Evolutionary conservation across 2,329 filamentous ascomycete species (phyloP).

Genomic region (Herpotrichia juniperi): DNA sequence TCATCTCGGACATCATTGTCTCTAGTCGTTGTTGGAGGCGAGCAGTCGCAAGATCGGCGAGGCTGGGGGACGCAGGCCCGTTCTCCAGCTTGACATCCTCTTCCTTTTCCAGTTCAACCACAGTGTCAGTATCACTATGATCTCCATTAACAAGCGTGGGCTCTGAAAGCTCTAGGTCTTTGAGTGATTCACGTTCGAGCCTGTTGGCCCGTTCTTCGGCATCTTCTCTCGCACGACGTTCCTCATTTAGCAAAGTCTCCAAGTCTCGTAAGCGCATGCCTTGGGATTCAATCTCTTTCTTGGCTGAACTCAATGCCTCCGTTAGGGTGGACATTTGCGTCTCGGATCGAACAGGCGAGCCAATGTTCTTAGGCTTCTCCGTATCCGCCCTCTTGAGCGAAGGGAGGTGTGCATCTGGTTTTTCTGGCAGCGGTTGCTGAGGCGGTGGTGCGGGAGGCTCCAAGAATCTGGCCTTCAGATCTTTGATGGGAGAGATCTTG

Average conservation of each 20-base stretch:
- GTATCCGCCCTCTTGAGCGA: conserved; percentile 77
- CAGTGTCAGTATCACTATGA: conserved; percentile 15
- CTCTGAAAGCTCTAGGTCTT: conserved; percentile 44
- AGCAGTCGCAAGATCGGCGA: conserved; percentile 46
- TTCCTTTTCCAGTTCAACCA: conserved; percentile 20
- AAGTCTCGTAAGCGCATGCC: conserved; percentile 78
- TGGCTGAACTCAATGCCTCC: conserved; percentile 82
- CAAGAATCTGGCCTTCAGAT: conserved; percentile 83
- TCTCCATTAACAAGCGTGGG: conserved; percentile 24
- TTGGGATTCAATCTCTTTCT: conserved; percentile 86
- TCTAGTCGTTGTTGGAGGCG: conserved; percentile 76
- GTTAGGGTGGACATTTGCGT: conserved; percentile 84
- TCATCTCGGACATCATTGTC: conserved; percentile 78
- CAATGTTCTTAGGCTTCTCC: conserved; percentile 70
- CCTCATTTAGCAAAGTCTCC: conserved; percentile 77
- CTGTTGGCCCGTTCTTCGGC: conserved; percentile 82
- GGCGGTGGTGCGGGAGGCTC: conserved; percentile 93
- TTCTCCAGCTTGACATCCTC: conserved; percentile 19
- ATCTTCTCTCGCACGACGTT: conserved; percentile 79
- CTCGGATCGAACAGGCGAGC: conserved; percentile 66
- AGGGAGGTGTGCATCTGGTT: conserved; percentile 74
- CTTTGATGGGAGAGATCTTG: conserved; percentile 61
- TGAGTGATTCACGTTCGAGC: conserved; percentile 66
- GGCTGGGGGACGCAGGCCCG: conserved; percentile 24
- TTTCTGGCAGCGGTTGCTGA: conserved; percentile 90